phyloP scores from a whole-genome alignment of 331 rosid genomes.

The Quercus phellos region DNA sequence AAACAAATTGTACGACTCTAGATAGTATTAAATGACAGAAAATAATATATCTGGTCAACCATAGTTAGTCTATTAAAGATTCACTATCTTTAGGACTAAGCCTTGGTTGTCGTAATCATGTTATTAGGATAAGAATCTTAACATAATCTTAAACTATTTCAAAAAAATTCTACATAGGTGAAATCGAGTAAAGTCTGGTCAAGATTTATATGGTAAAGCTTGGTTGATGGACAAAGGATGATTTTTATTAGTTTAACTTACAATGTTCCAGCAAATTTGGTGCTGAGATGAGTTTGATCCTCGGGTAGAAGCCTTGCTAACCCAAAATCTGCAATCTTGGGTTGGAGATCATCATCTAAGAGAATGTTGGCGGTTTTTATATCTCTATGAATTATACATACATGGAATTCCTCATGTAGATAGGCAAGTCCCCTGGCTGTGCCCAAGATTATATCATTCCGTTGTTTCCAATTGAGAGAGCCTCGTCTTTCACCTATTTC shows the following conservation, averaged over 20 bases:
- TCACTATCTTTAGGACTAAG: no score
- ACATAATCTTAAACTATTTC: no score
- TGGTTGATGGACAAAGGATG: no score
- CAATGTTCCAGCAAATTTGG: constrained; percentile 73
- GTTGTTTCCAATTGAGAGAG: constrained; percentile 55
- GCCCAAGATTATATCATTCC: constrained; percentile 48
- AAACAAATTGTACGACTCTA: no score
- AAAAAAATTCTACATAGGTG: no score
- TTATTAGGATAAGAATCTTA: no score
- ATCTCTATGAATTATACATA: constrained; percentile 66
- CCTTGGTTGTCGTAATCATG: no score
- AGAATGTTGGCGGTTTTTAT: constrained; percentile 60
- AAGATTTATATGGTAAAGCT: no score
- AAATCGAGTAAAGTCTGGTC: no score
- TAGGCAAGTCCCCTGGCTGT: constrained; percentile 62
- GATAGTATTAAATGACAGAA: no score
- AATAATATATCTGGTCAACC: no score
- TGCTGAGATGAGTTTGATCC: constrained; percentile 58
- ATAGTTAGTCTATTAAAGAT: no score
- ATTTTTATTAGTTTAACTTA: constrained; percentile 18
- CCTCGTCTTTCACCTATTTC: constrained; percentile 43
- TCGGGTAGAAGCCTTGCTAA: constrained; percentile 53
- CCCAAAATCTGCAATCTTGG: constrained; percentile 71
- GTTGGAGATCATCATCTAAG: constrained; percentile 43
- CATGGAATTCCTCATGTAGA: constrained; percentile 59